Evolutionary conservation across 352 stramenopile species (phyloP), one percentile per base, ranked within the genome.

Genomic region (Globisporangium emineosum): DNA sequence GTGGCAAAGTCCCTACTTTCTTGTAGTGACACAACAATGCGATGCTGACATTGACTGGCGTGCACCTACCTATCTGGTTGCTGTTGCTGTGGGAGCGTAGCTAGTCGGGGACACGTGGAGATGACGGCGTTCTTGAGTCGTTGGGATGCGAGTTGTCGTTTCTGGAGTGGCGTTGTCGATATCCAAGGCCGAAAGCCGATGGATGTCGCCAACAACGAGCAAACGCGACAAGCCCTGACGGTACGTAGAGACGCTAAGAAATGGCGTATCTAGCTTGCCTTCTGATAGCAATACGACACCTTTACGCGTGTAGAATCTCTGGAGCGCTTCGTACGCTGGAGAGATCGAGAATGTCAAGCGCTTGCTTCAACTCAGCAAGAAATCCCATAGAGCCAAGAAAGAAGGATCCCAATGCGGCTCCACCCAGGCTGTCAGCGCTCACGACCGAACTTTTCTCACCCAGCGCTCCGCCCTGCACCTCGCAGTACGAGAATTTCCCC

Each of bases 391-490:
- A 6, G 29, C 10, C 42, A 32, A 32, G 21, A 21, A 15, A 42
- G 12, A 60, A 25, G 37, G 43, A 15, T 15, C 30, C 21, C 10
- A 35, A 0, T 12, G 57, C 25, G 19, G 56, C 30, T 47, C 3
- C 3, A 40, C 19, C 13, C 8, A 51, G 19, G 67, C 69, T 5
- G 61, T 75, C 7, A 66, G 37, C 3, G 64, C 72, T 3, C 42
- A 70, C 12, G 73, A 78, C 30, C 74, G 35, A 67, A 88, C 78
- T 7, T 21, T 49, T 9, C 53, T 72, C 55, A 65, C 69, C 13
- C 25, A 68, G 13, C 69, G 80, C 25, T 89, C 75, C 0, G 71
- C 71, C 23, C 70, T 91, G 15, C 82, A 89, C 59, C 15, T 91
- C 7, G 61, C 62, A 47, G 81, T 90, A 78, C 7, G 68, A 51